A percentile compares a stretch with the other conserved stretches of the same genome.
Evolutionary conservation across 179 eudicot species (phyloP).

Genomic region (Drosera spatulata): DNA sequence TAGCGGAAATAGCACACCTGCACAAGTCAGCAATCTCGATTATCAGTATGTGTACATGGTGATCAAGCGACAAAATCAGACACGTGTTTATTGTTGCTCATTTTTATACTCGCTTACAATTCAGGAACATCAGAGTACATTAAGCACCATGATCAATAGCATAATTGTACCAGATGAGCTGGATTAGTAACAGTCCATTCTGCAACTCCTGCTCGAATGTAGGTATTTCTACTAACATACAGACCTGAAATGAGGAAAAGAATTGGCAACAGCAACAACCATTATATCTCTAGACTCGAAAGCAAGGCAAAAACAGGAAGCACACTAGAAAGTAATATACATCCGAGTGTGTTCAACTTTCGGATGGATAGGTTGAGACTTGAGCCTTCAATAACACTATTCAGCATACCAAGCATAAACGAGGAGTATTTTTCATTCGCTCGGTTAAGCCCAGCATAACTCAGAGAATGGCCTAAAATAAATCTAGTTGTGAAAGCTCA

Average conservation of each 20-base stretch:
- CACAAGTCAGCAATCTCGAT: conserved; percentile 3
- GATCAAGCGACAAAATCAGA: no score
- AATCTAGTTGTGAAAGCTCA: no score
- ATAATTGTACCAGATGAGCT: conserved; percentile 62
- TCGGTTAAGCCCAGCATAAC: no score
- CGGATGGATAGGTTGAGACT: no score
- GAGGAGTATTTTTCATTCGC: no score
- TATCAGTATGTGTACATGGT: no score
- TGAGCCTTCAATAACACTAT: no score
- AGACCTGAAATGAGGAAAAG: conserved; percentile 39
- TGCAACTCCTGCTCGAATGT: conserved; percentile 82
- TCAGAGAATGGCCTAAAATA: no score
- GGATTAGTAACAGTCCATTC: conserved; percentile 90
- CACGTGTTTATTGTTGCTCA: neutral
- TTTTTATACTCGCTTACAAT: neutral
- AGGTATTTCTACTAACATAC: conserved; percentile 89
- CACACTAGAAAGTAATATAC: no score
- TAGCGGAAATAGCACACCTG: conserved; percentile 97
- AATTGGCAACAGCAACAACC: neutral
- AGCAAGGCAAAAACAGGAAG: no score
- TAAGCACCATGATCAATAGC: neutral
- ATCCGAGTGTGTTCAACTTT: no score
- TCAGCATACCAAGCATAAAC: no score
- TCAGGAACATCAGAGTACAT: neutral
- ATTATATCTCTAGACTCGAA: neutral